A percentile compares a stretch with the other conserved stretches of the same genome.
phyloP scores from a whole-genome alignment of 768 basidiomycete species.

The Chalciporus chontae region DNA sequence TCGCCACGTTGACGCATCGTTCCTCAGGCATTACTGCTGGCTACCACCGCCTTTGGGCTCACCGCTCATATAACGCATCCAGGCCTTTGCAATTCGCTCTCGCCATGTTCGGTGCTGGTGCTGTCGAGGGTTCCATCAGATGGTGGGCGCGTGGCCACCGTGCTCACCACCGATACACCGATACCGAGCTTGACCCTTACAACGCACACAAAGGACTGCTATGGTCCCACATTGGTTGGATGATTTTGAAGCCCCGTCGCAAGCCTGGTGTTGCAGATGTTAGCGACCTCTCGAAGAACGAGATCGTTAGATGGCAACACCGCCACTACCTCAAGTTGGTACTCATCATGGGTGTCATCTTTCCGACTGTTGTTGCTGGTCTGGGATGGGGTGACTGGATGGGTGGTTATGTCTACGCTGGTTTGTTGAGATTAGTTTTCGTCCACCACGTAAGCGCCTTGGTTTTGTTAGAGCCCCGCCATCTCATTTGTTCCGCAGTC shows the following conservation, averaged over 20 bases:
- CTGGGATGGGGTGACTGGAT: slow-evolving; percentile 80
- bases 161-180: slow-evolving; percentile 95
- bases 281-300: slow-evolving; percentile 77
- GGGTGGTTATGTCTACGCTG: slow-evolving; percentile 87
- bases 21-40: slow-evolving; percentile 78
- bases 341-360: slow-evolving; percentile 61
- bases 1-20: slow-evolving; percentile 26
- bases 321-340: slow-evolving; percentile 70
- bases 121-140: slow-evolving; percentile 94
- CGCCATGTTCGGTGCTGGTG: slow-evolving; percentile 83
- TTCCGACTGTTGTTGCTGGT: slow-evolving; percentile 79
- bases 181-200: slow-evolving; percentile 96
- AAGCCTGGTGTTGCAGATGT: slow-evolving; percentile 90
- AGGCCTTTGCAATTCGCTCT: slow-evolving; percentile 81
- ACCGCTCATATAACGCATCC: slow-evolving; percentile 91
- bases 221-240: slow-evolving; percentile 90
- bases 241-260: slow-evolving; percentile 86
- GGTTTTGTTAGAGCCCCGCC: not conserved
- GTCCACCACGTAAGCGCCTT: slow-evolving; percentile 74
- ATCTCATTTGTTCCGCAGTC: slow-evolving; percentile 47
- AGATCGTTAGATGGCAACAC: slow-evolving; percentile 86
- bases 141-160: slow-evolving; percentile 99
- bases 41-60: slow-evolving; percentile 97
- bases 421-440: slow-evolving; percentile 71
- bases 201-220: slow-evolving; percentile 86